These are phyloP conservation scores for Tolypocladium paradoxum DNA, from an alignment of 2,329 filamentous ascomycete species.

Conservation along the genomic window DNA sequence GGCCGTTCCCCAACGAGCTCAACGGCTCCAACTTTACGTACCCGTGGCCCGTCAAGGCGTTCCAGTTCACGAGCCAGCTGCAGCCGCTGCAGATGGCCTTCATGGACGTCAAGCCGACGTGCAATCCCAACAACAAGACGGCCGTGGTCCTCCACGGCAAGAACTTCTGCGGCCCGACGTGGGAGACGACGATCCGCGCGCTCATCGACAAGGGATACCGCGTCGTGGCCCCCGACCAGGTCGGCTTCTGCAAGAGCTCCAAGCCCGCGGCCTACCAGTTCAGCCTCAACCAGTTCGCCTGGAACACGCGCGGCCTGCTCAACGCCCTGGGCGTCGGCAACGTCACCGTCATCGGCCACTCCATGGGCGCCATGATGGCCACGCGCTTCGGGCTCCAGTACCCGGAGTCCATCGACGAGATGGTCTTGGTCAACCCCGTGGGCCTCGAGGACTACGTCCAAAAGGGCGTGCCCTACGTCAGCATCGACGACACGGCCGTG, in stretches of 20 bases:
- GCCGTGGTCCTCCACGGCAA: slow-evolving; percentile 43
- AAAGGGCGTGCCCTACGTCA: slow-evolving; percentile 35
- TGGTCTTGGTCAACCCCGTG: slow-evolving; percentile 41
- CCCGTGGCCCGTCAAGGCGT: slow-evolving; percentile 37
- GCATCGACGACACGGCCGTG: slow-evolving; percentile 26
- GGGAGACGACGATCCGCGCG: slow-evolving; percentile 33
- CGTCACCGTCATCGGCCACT: slow-evolving; percentile 41
- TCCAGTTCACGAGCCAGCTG: slow-evolving; percentile 35
- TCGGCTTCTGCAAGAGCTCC: slow-evolving; percentile 47
- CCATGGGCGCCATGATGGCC: slow-evolving; percentile 43
- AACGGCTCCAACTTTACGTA: slow-evolving; percentile 43
- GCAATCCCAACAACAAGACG: slow-evolving; percentile 24
- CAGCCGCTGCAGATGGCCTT: slow-evolving; percentile 43
- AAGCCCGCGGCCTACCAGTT: slow-evolving; percentile 42
- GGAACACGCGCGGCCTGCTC: slow-evolving; percentile 39
- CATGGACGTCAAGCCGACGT: slow-evolving; percentile 36
- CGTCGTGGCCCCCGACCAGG: slow-evolving; percentile 41
- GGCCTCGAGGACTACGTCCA: slow-evolving; percentile 44
- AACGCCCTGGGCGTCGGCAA: slow-evolving; percentile 29
- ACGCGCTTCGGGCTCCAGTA: slow-evolving; percentile 41
- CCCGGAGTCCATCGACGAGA: slow-evolving; percentile 26
- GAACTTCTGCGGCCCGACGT: slow-evolving; percentile 45
- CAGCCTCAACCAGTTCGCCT: slow-evolving; percentile 37
- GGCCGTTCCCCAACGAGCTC: slow-evolving; percentile 28
- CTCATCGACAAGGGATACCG: slow-evolving; percentile 35